Evolutionary conservation across 805 yeast genomes (phyloP).

Genomic region (Metschnikowia sp.): DNA sequence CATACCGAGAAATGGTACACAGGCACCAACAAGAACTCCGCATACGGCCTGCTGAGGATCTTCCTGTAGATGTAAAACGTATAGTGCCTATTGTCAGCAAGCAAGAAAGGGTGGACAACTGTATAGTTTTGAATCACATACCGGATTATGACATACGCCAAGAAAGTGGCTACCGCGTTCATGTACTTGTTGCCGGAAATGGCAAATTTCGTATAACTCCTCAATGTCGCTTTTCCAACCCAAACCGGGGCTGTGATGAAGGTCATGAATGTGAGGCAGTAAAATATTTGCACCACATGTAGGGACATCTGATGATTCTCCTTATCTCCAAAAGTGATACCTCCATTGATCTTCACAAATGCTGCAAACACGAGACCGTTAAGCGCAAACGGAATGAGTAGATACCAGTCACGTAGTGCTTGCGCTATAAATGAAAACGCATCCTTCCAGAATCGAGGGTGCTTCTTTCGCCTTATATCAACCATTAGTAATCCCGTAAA

Average conservation of each 20-base stretch:
- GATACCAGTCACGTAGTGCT: slow-evolving; percentile 18
- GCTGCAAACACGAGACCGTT: slow-evolving; percentile 52
- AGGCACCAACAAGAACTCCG: slow-evolving; percentile 54
- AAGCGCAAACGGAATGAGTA: slow-evolving; percentile 46
- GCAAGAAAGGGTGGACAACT: slow-evolving; percentile 79
- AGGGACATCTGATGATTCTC: slow-evolving; percentile 70
- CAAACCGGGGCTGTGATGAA: slow-evolving; percentile 75
- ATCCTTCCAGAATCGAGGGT: background rate
- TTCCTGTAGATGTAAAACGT: slow-evolving; percentile 81
- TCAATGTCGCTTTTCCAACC: slow-evolving; percentile 45
- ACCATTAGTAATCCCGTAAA: slow-evolving; percentile 54
- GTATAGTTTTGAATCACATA: slow-evolving; percentile 58
- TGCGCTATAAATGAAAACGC: slow-evolving; percentile 4
- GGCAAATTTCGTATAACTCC: slow-evolving; percentile 34
- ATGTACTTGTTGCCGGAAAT: slow-evolving; percentile 21
- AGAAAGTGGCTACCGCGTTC: slow-evolving; percentile 16
- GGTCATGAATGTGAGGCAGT: slow-evolving; percentile 63
- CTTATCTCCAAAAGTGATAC: slow-evolving; percentile 90
- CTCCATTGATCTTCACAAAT: slow-evolving; percentile 68
- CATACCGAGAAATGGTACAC: slow-evolving; percentile 63
- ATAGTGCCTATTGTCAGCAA: slow-evolving; percentile 93
- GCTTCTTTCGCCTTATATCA: slow-evolving; percentile 38
- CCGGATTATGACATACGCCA: slow-evolving; percentile 30
- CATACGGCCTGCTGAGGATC: slow-evolving; percentile 49
- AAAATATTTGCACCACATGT: slow-evolving; percentile 79